Base-by-base conservation (phyloP, 331 rosid species). In the Rhamnella rubrinervis region DNA sequence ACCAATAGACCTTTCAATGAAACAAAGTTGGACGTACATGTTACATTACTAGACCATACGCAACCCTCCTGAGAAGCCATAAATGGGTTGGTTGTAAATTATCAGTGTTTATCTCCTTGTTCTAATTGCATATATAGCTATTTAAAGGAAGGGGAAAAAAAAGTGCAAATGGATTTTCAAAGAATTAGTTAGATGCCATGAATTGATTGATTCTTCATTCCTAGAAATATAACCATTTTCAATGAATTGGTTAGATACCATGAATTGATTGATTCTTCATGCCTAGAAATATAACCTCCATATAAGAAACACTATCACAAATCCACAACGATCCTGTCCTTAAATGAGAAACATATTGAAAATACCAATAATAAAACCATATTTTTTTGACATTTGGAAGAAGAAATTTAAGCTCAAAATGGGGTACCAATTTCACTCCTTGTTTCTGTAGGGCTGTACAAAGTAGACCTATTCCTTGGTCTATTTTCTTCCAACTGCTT, bases 351-450 rank as follows among this genome's bases (percentile, higher is more conserved):
- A 40, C 19, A 63, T 0, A 59, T 26, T 4, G 11, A 59, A 35
- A 59, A 58, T n/a, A 56, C 68, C 65, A 60, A 61, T 81, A 52
- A 37, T 55, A 49, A 71, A 77, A 66, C 71, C 50, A 37, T 71
- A 75, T 62, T 67, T 65, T 72, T 70, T 67, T 26, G 70, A 61
- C 74, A 52, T 31, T 37, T 20, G 46, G 68, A 73, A 69, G 59
- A 59, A 9, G 69, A 59, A 66, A 31, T 31, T 31, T 4, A 31
- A 70, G 79, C 79, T 87, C 89, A 91, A 87, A 95, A 91, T 47
- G 99, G 99, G 17, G 99, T 95, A 71, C 91, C 83, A 74, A 86
- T 95, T 68, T 91, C 98, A 83, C 99, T 95, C 83, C 97, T 95
- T 67, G 95, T 88, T 76, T 95, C 97, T 66, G 99, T 81, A 16